Evolutionary conservation across 169 alveolate species (phyloP).

Genomic region (Plasmodium chabaudi): DNA sequence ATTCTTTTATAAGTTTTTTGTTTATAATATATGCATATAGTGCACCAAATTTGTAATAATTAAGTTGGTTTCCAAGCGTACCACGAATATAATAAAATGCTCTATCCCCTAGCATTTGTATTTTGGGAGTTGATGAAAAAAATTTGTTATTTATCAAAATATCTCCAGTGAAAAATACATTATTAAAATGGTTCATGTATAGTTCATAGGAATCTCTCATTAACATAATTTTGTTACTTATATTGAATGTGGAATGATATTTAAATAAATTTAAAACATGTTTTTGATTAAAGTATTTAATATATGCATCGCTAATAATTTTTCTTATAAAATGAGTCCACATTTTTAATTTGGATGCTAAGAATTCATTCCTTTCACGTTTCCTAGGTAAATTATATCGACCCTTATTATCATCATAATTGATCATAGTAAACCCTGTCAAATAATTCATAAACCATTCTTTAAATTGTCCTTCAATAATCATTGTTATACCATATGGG

Average conservation of each 20-base stretch:
- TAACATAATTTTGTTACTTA: conserved; percentile 49
- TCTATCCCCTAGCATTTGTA: neutral
- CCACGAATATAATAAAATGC: conserved; percentile 11
- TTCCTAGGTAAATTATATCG: conserved; percentile 24
- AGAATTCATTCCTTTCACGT: conserved; percentile 7
- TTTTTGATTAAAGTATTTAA: conserved; percentile 23
- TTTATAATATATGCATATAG: conserved; percentile 51
- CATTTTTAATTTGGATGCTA: conserved; percentile 36
- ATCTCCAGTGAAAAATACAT: conserved; percentile 30
- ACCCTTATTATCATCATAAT: conserved; percentile 21
- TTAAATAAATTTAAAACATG: conserved; percentile 27
- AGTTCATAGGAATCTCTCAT: conserved; percentile 60
- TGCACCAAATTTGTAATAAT: conserved; percentile 36
- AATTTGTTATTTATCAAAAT: conserved; percentile 36
- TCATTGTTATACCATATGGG: conserved; percentile 33
- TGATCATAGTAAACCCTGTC: conserved; percentile 17
- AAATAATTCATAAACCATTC: conserved; percentile 36
- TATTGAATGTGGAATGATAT: conserved; percentile 23
- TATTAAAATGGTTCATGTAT: conserved; percentile 21
- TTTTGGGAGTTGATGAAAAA: conserved; percentile 6
- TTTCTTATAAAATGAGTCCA: conserved; percentile 35
- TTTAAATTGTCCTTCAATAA: conserved; percentile 21
- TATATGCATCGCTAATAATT: conserved; percentile 15
- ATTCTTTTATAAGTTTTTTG: conserved; percentile 6
- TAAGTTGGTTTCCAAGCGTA: conserved; percentile 27